A percentile compares a stretch with the other conserved stretches of the same genome.
phyloP scores from a whole-genome alignment of 2,329 filamentous ascomycete genomes.

The Trichoderma breve region DNA sequence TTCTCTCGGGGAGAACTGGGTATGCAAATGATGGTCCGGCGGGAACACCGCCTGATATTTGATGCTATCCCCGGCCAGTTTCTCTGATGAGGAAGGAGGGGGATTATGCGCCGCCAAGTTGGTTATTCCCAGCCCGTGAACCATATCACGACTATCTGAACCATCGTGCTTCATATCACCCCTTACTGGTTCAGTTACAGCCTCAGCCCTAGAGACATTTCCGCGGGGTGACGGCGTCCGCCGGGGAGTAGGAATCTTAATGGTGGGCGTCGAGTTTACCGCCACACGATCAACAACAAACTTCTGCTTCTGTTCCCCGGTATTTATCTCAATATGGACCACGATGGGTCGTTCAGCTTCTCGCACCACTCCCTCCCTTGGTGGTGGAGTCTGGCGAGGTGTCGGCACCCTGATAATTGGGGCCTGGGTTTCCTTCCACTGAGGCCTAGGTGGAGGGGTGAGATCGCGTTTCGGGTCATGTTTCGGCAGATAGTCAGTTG shows the following conservation, averaged over 20 bases:
- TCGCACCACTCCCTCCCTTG: slow-evolving; percentile 18
- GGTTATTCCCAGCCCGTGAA: slow-evolving; percentile 39
- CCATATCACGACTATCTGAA: slow-evolving; percentile 36
- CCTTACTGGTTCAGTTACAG: neutral
- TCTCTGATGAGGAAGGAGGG: slow-evolving; percentile 53
- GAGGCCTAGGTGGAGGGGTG: neutral
- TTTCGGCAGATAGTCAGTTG: slow-evolving; percentile 16
- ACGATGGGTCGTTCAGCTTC: slow-evolving; percentile 11
- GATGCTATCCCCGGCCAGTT: slow-evolving; percentile 36
- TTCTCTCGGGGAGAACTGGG: slow-evolving; percentile 37
- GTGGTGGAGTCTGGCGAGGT: slow-evolving; percentile 36
- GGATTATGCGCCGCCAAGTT: slow-evolving; percentile 43
- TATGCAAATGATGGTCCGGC: slow-evolving; percentile 47
- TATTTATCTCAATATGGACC: slow-evolving; percentile 3
- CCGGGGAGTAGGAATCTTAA: slow-evolving; percentile 19
- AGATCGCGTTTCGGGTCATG: neutral
- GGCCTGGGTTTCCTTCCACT: slow-evolving; percentile 24
- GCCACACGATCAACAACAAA: slow-evolving; percentile 10
- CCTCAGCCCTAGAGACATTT: neutral
- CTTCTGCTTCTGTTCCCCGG: slow-evolving; percentile 6
- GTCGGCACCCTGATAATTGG: slow-evolving; percentile 40
- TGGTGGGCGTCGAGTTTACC: slow-evolving; percentile 9
- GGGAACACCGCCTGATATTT: slow-evolving; percentile 60
- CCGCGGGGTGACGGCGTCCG: slow-evolving; percentile 17
- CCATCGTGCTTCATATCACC: neutral